Evolutionary conservation across 139 green algal genomes (phyloP).

Genomic region (Closterium sp.): DNA sequence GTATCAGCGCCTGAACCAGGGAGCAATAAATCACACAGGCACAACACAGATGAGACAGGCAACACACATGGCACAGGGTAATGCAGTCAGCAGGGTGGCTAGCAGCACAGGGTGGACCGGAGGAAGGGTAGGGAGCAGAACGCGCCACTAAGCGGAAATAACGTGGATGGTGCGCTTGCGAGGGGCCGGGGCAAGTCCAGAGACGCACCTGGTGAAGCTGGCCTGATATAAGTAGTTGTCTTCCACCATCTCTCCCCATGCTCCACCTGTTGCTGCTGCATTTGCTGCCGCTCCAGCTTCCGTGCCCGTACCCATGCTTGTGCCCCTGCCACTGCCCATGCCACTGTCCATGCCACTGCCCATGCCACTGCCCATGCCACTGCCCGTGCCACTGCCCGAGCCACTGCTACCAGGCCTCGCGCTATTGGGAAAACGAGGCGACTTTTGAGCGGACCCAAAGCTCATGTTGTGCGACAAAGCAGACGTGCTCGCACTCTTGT

Average conservation of each 20-base stretch:
- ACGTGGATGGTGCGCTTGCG: no score
- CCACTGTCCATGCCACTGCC: not conserved
- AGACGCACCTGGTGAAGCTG: not conserved
- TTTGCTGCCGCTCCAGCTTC: no score
- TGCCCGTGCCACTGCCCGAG: not conserved
- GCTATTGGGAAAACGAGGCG: not conserved
- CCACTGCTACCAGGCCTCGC: not conserved
- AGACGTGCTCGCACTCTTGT: not conserved
- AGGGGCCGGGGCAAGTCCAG: no score
- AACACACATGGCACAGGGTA: not conserved
- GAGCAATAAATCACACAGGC: not conserved
- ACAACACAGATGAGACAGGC: no score
- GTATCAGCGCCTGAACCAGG: not conserved
- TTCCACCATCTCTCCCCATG: not conserved
- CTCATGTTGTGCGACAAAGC: not conserved
- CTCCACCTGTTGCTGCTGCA: not conserved
- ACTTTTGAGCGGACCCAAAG: not conserved
- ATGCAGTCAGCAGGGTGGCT: no score
- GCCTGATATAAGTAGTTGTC: not conserved
- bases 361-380: not conserved
- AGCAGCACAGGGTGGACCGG: not conserved
- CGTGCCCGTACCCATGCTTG: no score
- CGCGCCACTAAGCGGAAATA: no score
- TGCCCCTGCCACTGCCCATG: not conserved
- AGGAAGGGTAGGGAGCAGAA: no score